A percentile compares a stretch with the other conserved stretches of the same genome.
phyloP scores from a whole-genome alignment of 371 early-diverging fungal species.

The Rhizopus sp. region DNA sequence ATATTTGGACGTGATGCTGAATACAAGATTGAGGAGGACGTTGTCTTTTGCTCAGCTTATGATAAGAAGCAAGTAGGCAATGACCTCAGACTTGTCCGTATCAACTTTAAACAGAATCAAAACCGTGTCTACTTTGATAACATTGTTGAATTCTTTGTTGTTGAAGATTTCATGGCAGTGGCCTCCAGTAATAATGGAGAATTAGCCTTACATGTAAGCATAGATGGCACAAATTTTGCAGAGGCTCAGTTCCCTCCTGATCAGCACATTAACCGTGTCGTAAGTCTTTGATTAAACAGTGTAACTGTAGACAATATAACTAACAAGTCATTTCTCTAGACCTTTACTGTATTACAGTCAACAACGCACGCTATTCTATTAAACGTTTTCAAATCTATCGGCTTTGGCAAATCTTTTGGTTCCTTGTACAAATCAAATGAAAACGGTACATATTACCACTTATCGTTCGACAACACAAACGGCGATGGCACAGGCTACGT shows the following conservation, averaged over 20 bases:
- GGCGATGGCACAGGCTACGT: conserved; percentile 73
- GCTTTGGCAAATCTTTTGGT: conserved; percentile 68
- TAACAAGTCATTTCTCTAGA: conserved; percentile 19
- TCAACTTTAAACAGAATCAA: conserved; percentile 37
- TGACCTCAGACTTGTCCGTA: conserved; percentile 57
- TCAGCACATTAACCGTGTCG: conserved; percentile 49
- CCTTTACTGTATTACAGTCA: conserved; percentile 79
- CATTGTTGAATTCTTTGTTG: conserved; percentile 63
- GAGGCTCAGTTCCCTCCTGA: conserved; percentile 80
- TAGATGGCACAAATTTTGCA: conserved; percentile 72
- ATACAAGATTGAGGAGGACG: conserved; percentile 64
- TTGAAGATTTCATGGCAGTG: conserved; percentile 74
- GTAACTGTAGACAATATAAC: background rate
- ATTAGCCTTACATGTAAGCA: conserved; percentile 67
- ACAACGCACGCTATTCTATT: conserved; percentile 71
- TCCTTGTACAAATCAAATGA: conserved; percentile 82
- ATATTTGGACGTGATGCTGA: conserved; percentile 76
- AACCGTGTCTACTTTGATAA: conserved; percentile 45
- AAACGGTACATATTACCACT: conserved; percentile 77
- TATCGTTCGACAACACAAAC: conserved; percentile 79
- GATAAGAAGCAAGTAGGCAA: conserved; percentile 58
- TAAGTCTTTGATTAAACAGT: conserved; percentile 14
- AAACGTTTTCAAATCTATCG: conserved; percentile 67
- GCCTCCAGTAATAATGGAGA: conserved; percentile 56
- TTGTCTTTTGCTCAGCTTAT: conserved; percentile 74